Evolutionary conservation across 495 filamentous ascomycete species (phyloP).

Genomic region (Penicillium manginii): DNA sequence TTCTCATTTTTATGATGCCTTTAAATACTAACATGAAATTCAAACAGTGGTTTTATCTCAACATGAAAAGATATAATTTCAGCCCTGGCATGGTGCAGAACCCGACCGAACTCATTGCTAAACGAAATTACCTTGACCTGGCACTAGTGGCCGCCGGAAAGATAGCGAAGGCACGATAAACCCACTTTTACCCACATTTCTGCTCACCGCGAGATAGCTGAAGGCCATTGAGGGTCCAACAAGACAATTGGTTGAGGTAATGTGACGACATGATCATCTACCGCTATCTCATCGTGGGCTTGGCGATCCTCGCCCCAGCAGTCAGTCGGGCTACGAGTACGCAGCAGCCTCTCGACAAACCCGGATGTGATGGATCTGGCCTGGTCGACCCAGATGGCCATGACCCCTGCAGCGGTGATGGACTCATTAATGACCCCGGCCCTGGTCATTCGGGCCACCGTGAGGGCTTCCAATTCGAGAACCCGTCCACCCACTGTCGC

Average conservation of each 20-base stretch:
- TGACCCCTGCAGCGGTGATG: constrained; percentile 31
- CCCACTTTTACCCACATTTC: not conserved
- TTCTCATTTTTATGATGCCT: not conserved
- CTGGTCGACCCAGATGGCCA: constrained; percentile 28
- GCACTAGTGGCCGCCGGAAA: not conserved
- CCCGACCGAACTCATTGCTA: not conserved
- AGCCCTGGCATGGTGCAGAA: too few relatives aligned
- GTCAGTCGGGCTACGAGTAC: constrained; percentile 4
- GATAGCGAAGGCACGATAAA: not conserved
- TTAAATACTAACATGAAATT: too few relatives aligned
- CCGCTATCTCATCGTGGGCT: constrained; percentile 16
- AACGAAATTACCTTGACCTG: not conserved
- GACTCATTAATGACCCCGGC: constrained; percentile 18
- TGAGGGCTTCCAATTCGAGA: constrained; percentile 41
- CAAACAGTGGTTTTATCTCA: too few relatives aligned
- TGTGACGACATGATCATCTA: constrained; percentile 20
- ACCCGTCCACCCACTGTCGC: constrained; percentile 38
- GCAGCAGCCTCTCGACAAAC: constrained; percentile 13
- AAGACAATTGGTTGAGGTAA: constrained; percentile 3
- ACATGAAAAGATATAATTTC: too few relatives aligned
- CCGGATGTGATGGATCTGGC: constrained; percentile 27
- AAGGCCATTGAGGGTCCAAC: not conserved
- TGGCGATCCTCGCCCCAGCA: constrained; percentile 17
- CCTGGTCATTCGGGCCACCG: constrained; percentile 22
- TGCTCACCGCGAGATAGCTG: constrained; percentile 6